Percentiles rank a stretch among this genome's conserved stretches.
phyloP scores from a whole-genome alignment of 2,329 filamentous ascomycete genomes.

The Pseudogymnoascus verrucosus region DNA sequence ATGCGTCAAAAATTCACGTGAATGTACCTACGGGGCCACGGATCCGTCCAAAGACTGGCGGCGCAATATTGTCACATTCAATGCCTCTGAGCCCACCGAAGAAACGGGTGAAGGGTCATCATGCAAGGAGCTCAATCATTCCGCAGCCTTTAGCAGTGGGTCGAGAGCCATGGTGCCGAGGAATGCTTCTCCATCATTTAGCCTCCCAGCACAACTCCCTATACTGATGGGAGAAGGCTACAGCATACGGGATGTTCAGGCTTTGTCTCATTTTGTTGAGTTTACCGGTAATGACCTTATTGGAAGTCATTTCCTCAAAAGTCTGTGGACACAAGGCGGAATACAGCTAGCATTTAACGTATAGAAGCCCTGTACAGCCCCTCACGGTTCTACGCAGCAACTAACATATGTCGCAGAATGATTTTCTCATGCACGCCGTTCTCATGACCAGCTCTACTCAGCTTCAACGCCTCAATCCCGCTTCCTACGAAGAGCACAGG shows the following conservation, averaged over 20 bases:
- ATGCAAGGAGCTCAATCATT: background rate
- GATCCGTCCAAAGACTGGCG: conserved; percentile 1
- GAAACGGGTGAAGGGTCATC: background rate
- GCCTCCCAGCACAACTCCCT: background rate
- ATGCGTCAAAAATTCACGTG: background rate
- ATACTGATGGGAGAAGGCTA: background rate
- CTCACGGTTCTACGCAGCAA: no score
- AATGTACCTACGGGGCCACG: background rate
- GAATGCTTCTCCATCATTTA: background rate
- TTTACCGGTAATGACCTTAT: background rate
- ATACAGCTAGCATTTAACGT: conserved; percentile 17
- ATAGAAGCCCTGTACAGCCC: background rate
- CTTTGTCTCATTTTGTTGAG: background rate
- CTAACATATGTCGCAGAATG: conserved; percentile 11
- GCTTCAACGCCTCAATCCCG: background rate
- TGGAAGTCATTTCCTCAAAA: background rate
- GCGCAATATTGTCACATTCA: background rate
- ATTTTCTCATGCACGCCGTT: conserved; percentile 17
- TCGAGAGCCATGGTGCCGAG: background rate
- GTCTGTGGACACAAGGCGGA: conserved; percentile 14
- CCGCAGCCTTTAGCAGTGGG: background rate
- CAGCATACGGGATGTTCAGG: background rate
- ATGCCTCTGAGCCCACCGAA: background rate
- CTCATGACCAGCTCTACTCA: conserved; percentile 13
- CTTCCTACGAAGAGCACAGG: conserved; percentile 11